Percentiles rank a stretch among this genome's conserved stretches.
Conservation (phyloP, 208 protist genomes). For the Kentomonas sorsogonicus region DNA sequence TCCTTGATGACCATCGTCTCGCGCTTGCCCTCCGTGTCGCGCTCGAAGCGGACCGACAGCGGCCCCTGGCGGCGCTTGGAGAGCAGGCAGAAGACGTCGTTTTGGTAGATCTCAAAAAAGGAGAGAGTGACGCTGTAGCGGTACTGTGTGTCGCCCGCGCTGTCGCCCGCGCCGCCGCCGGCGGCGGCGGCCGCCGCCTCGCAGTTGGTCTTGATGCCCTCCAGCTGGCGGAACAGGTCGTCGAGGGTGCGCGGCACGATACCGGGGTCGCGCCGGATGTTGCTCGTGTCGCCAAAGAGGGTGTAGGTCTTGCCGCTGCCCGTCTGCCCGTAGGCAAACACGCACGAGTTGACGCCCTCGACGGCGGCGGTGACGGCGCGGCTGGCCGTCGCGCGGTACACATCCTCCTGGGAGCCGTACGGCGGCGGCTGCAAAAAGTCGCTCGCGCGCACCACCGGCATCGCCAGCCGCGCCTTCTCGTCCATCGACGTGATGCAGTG, state of each 20-base stretch:
- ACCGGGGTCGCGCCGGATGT: constrained; percentile 56
- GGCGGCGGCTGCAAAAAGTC: constrained; percentile 60
- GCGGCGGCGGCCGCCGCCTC: no score
- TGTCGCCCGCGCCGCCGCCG: constrained; percentile 24
- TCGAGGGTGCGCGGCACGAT: constrained; percentile 63
- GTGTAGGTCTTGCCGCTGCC: constrained; percentile 86
- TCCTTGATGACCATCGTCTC: constrained; percentile 66
- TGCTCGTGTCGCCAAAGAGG: constrained; percentile 66
- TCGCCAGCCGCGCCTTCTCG: constrained; percentile 34
- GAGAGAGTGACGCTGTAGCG: constrained; percentile 55
- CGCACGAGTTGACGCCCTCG: constrained; percentile 82
- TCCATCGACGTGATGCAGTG: constrained; percentile 63
- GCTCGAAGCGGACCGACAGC: constrained; percentile 51
- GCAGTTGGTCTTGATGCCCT: constrained; percentile 31
- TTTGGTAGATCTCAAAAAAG: constrained; percentile 82
- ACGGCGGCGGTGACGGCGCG: constrained; percentile 69
- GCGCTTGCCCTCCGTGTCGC: constrained; percentile 38
- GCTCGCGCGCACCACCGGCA: constrained; percentile 57
- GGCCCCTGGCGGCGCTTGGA: constrained; percentile 61
- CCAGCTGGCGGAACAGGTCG: constrained; percentile 58
- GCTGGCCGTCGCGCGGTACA: constrained; percentile 58
- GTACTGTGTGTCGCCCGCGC: constrained; percentile 47
- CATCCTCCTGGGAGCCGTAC: constrained; percentile 66
- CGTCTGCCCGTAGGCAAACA: constrained; percentile 88
- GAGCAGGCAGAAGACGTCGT: constrained; percentile 71